Conservation (phyloP, 129 eudicot species). For the Deinandra increscens region DNA sequence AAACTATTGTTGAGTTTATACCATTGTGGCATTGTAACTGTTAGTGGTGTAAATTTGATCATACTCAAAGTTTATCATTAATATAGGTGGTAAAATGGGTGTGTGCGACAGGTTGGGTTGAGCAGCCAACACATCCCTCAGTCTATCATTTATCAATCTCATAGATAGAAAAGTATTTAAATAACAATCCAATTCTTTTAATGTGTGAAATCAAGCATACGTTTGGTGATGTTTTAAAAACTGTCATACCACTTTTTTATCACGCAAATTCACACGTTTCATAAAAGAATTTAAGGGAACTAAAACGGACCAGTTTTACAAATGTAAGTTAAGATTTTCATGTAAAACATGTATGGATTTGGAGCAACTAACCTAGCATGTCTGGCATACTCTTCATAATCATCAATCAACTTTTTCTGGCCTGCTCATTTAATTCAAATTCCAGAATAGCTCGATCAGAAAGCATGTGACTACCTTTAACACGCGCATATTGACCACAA, state of each 20-base stretch:
- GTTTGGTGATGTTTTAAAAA: background rate
- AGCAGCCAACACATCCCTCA: too few species aligned
- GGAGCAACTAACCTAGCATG: slow-evolving; percentile 67
- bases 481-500: background rate
- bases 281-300: too few species aligned
- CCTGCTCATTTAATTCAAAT: slow-evolving; percentile 87
- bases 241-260: background rate
- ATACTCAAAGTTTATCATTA: too few species aligned
- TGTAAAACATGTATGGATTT: background rate
- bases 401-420: slow-evolving; percentile 84
- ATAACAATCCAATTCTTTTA: background rate
- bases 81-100: background rate
- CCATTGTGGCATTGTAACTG: too few species aligned
- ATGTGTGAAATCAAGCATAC: background rate
- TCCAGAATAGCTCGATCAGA: slow-evolving; percentile 88
- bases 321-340: background rate
- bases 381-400: slow-evolving; percentile 89
- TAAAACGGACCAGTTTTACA: background rate
- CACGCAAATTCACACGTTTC: too few species aligned
- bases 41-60: too few species aligned
- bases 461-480: slow-evolving; percentile 82
- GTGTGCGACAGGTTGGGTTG: background rate
- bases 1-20: too few species aligned
- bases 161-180: background rate
- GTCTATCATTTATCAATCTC: background rate